Base-by-base conservation (phyloP, 2,329 filamentous ascomycete genomes). In the Lasiodiplodia hormozganensis region DNA sequence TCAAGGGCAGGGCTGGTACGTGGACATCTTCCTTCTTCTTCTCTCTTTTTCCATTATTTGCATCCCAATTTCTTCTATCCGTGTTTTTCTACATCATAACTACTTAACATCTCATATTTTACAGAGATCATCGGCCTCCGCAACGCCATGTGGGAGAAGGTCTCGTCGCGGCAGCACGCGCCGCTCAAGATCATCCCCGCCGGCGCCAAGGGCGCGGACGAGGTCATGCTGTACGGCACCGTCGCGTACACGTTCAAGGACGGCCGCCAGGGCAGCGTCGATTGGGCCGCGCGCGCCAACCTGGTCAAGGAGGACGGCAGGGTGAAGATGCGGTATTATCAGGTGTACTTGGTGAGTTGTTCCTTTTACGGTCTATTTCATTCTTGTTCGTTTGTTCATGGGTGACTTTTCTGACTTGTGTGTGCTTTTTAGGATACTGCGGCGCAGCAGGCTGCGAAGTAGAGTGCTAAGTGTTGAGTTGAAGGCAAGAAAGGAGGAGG, bases 211-310 rank as follows among this genome's bases (percentile, higher is more conserved):
- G 60, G 60, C 49, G 75, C 80, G 1, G 76, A 84, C 36, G 84
- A 87, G 70, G 80, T 85, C 21, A 87, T 88, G 85, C 72, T 87
- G 4, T 82, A 83, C 71, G 86, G 86, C 0, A 84, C 76, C 3
- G 86, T 88, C 14, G 81, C 81, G 52, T 88, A 87, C 75, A 80
- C 73, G 16, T 72, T 88, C 66, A 86, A 85, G 73, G 83, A 84
- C 72, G 86, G 85, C 18, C 80, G 79, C 34, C 77, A 80, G 62
- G 76, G 77, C 3, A 73, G 73, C 2, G 74, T 86, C 4, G 85
- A 87, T 12, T 89, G 87, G 87, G 84, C 85, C 21, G 87, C 82
- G 64, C 79, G 85, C 70, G 87, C 85, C 4, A 80, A 85, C 65
- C 81, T 90, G 54, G 76, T 82, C 34, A 83, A 85, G 6, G 79